Percentiles rank a stretch among this genome's conserved stretches.
These are phyloP conservation scores for Fusarium lyarnte DNA, from an alignment of 2,329 filamentous ascomycete species.

Conservation along the genomic window DNA sequence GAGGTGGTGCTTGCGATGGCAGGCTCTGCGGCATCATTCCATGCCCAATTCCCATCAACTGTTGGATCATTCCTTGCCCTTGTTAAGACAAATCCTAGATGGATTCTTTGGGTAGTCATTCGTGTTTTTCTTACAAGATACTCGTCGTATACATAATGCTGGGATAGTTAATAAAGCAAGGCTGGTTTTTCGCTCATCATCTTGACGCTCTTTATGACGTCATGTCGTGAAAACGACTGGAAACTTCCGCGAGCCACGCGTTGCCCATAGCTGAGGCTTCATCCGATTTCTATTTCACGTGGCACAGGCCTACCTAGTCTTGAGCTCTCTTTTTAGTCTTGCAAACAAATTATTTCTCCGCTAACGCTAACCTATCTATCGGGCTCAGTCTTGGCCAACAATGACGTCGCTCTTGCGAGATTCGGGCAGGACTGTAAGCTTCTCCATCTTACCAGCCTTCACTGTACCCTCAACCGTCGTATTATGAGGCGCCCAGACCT, in stretches of 20 bases:
- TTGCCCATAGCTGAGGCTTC: accelerated
- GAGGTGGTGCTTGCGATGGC: conserved; percentile 24
- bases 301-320: too few relatives aligned
- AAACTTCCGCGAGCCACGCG: background rate
- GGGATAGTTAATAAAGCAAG: background rate
- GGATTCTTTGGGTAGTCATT: background rate
- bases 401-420: background rate
- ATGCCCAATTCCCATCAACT: conserved; percentile 24
- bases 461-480: background rate
- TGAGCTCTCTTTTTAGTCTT: too few relatives aligned
- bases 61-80: conserved; percentile 29
- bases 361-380: accelerated
- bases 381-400: background rate
- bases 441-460: background rate
- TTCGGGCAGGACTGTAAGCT: background rate
- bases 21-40: conserved; percentile 22
- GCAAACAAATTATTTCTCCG: background rate
- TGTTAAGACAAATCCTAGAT: background rate
- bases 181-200: background rate
- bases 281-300: accelerated
- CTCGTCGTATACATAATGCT: background rate
- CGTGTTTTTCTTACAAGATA: too few relatives aligned
- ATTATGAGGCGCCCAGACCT: background rate
- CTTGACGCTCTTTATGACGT: background rate
- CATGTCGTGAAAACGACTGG: background rate